These are phyloP conservation scores for Thalassiosira oceanica DNA, from an alignment of 352 stramenopile genomes.

Conservation along the genomic window DNA sequence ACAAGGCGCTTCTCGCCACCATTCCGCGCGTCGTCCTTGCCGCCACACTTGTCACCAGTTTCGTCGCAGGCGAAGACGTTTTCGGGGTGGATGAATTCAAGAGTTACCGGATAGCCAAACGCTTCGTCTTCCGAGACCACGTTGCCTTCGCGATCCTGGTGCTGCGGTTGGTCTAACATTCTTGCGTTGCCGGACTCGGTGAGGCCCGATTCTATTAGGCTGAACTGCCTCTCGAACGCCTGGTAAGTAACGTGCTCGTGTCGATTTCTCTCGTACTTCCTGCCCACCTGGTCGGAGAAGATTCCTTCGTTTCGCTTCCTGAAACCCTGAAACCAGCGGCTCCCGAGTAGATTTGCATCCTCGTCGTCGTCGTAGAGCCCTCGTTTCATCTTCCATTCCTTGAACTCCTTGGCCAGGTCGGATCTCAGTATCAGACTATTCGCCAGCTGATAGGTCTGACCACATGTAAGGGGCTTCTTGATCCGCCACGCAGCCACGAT, in stretches of 20 bases:
- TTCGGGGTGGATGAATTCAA: conserved; percentile 5
- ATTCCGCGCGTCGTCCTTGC: conserved; percentile 22
- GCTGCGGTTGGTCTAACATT: conserved; percentile 2
- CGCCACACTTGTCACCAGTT: conserved; percentile 16
- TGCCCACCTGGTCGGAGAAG: conserved; percentile 3
- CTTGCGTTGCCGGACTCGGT: conserved; percentile 19
- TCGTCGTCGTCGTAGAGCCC: conserved; percentile 3
- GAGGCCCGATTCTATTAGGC: conserved; percentile 6
- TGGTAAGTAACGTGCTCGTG: conserved; percentile 18
- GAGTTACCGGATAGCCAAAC: conserved; percentile 15
- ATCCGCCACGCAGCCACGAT: neutral
- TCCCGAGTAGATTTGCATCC: conserved; percentile 2
- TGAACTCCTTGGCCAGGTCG: too few relatives aligned
- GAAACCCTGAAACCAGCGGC: conserved; percentile 14
- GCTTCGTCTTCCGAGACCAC: conserved; percentile 13
- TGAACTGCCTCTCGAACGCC: conserved; percentile 26
- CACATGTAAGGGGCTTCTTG: neutral
- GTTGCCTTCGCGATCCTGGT: conserved; percentile 18
- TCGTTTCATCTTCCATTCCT: too few relatives aligned
- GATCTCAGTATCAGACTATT: too few relatives aligned
- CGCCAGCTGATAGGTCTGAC: neutral
- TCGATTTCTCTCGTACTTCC: conserved; percentile 17
- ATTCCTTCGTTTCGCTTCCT: conserved; percentile 12
- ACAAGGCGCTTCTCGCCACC: conserved; percentile 21
- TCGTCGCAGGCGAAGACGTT: conserved; percentile 32